Conservation (phyloP, 306 rosid genomes). For the Canavalia ensiformis region DNA sequence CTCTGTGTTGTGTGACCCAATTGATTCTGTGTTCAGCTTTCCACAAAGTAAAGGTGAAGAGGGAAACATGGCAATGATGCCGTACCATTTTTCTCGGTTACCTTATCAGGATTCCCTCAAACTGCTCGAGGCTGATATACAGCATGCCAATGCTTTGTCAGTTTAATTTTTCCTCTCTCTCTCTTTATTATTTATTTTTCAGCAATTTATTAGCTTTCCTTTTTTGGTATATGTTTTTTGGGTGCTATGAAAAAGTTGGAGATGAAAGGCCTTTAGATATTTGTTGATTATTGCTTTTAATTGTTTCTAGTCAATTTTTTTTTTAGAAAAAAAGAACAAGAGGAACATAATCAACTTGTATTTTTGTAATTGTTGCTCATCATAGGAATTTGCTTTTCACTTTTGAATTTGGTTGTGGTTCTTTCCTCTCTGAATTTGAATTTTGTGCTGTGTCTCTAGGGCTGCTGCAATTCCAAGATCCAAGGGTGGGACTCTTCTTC, state of each 20-base stretch:
- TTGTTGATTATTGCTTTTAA: constrained; percentile 12
- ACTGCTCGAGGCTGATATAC: constrained; percentile 89
- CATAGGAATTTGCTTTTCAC: not conserved
- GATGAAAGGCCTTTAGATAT: not conserved
- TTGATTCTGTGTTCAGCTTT: constrained; percentile 33
- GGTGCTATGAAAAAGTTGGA: constrained; percentile 20
- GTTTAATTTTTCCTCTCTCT: constrained; percentile 37
- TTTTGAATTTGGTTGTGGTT: not conserved
- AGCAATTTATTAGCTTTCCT: constrained; percentile 1
- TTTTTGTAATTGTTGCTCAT: constrained; percentile 1
- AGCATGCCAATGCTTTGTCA: constrained; percentile 92
- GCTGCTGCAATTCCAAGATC: constrained; percentile 93
- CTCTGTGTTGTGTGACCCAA: not conserved
- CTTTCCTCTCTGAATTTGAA: constrained; percentile 44
- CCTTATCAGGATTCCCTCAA: constrained; percentile 81
- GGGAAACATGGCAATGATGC: constrained; percentile 66
- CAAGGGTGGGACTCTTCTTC: constrained; percentile 83
- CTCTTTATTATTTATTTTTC: not conserved
- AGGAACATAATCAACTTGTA: not conserved
- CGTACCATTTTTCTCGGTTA: constrained; percentile 74
- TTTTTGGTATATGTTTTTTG: not conserved
- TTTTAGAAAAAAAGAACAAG: too few species aligned
- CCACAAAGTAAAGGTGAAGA: constrained; percentile 26
- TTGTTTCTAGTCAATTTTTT: not conserved
- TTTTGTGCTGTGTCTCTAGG: constrained; percentile 57